A percentile compares a stretch with the other conserved stretches of the same genome.
Conservation (phyloP, 148 eudicot species). For the Chenopodium suecicum region DNA sequence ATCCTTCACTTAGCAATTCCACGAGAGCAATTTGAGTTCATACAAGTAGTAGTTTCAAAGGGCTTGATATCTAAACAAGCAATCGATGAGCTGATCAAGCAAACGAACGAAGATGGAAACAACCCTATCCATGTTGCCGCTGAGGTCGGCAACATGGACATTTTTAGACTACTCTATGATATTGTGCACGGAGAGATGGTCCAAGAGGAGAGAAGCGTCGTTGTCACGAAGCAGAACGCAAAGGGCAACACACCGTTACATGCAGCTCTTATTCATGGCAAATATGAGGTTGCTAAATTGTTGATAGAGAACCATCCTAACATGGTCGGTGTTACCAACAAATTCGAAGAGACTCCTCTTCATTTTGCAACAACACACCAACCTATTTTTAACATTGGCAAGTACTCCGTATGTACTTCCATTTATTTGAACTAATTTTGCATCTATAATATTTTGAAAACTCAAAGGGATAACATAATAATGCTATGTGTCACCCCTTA, state of each 20-base stretch:
- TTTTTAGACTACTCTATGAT: background rate
- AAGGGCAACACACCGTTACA: constrained; percentile 1
- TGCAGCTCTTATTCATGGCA: background rate
- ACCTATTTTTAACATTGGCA: background rate
- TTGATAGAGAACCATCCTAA: background rate
- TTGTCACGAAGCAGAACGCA: background rate
- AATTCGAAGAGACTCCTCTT: background rate
- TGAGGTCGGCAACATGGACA: background rate
- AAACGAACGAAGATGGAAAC: background rate
- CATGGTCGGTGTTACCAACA: background rate
- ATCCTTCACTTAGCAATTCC: background rate
- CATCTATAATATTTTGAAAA: no score
- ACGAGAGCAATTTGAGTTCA: background rate
- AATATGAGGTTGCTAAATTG: background rate
- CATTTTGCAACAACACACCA: background rate
- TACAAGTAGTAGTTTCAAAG: background rate
- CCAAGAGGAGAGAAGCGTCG: no score
- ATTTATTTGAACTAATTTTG: no score
- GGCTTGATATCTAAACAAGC: background rate
- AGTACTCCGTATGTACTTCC: background rate
- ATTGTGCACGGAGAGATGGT: background rate
- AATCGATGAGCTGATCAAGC: no score
- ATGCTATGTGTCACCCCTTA: no score
- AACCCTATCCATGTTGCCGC: constrained; percentile 6
- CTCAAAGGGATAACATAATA: no score